Base-by-base conservation (phyloP, 257 asterid species). In the Gentiana macrophylla region DNA sequence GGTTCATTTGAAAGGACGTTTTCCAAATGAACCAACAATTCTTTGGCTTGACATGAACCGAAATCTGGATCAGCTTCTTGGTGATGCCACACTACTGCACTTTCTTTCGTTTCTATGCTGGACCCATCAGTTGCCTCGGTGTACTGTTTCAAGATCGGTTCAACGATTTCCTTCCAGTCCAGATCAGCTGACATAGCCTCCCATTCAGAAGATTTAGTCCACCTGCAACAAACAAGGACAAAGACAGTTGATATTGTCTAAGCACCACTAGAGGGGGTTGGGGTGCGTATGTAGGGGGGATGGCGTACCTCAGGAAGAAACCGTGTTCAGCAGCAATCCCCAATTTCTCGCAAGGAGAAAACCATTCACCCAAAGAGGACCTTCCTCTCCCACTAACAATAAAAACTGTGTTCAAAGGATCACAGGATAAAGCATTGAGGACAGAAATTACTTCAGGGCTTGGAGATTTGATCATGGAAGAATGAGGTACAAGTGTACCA, bases 271-370 rank as follows among this genome's bases (percentile, higher is more conserved):
- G 24, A 24, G 24, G 24, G 24, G 24, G 24, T 24, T 24, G 24
- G 24, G 24, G 24, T 24, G 24, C 5, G 45, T 4, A 8, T 4
- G 45, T 4, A 46, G 24, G 4, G 57, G 49, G 58, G 59, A 37
- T 36, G 12, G n/a, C 6, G 36, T 77, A 88, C 95, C 97, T 79
- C 60, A 83, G 62, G 62, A 81, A 89, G 61, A 74, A 89, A 41
- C 95, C 97, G 74, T 89, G 97, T 58, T 89, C 97, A 12, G 97
- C 91, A 5, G 97, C 97, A 57, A 89, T 70, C 37, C 95, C 95
- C 70, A 89, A 57, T 59, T 68, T 83, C 60, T 77, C 84, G 72
- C 94, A 89, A 0, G 89, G 84, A 64, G 79, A 78, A 57, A 89
- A 94, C 97, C 94, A 89, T 65, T 85, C 97, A 57, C 57, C 78